A percentile compares a stretch with the other conserved stretches of the same genome.
Evolutionary conservation across 2,329 filamentous ascomycete genomes (phyloP).

Genomic region (Furcasterigmium furcatum): DNA sequence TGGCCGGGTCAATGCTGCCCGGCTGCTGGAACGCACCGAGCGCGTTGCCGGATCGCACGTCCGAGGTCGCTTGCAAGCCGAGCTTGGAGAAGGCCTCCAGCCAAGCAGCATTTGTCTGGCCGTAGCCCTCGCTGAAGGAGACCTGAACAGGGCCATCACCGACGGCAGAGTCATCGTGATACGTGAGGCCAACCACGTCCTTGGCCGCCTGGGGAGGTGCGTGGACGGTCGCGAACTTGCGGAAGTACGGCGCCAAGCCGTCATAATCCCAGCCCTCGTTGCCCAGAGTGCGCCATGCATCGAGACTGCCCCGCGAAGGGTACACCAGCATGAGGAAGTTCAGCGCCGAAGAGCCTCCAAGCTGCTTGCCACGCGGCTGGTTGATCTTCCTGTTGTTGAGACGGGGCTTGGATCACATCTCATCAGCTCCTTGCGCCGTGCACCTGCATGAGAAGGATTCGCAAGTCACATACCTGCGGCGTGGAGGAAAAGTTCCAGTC

Average conservation of each 20-base stretch:
- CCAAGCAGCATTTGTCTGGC: slow-evolving; percentile 29
- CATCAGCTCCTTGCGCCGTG: neutral
- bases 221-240: slow-evolving; percentile 17
- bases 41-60: slow-evolving; percentile 15
- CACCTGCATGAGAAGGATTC: too few relatives aligned
- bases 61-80: slow-evolving; percentile 16
- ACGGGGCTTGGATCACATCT: neutral
- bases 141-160: slow-evolving; percentile 32
- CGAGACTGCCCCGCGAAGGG: slow-evolving; percentile 43
- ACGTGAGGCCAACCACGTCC: slow-evolving; percentile 22
- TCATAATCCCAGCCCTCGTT: slow-evolving; percentile 59
- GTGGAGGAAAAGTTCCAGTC: slow-evolving; percentile 17
- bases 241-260: slow-evolving; percentile 16
- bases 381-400: slow-evolving; percentile 7
- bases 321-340: slow-evolving; percentile 56
- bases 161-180: slow-evolving; percentile 25
- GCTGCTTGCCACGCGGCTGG: slow-evolving; percentile 15
- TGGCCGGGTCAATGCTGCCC: slow-evolving; percentile 16
- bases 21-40: slow-evolving; percentile 10
- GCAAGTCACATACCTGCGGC: slow-evolving; percentile 11
- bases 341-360: slow-evolving; percentile 61
- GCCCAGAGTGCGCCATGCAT: slow-evolving; percentile 55
- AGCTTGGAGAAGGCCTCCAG: slow-evolving; percentile 28
- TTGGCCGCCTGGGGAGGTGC: slow-evolving; percentile 19
- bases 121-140: slow-evolving; percentile 29